These are phyloP conservation scores for Trichopus zeylanicus DNA, from an alignment of 116 monocot species.

Conservation along the genomic window DNA sequence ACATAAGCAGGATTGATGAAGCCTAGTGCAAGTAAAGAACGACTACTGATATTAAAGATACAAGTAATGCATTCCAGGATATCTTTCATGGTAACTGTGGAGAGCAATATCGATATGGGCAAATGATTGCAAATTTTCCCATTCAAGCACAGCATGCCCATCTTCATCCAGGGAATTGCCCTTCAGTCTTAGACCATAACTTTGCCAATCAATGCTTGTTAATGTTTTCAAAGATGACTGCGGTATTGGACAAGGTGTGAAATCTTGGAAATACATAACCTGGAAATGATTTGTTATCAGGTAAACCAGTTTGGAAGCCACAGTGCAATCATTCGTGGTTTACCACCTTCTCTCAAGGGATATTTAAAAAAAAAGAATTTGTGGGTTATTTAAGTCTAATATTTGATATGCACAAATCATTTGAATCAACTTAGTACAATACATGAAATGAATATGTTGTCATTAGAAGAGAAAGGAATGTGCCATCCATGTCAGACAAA, in stretches of 20 bases:
- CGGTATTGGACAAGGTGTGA: constrained; percentile 34
- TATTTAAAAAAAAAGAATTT: too few relatives aligned
- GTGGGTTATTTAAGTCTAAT: too few relatives aligned
- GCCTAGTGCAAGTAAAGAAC: too few relatives aligned
- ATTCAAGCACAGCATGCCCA: constrained; percentile 42
- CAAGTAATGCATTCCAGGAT: constrained; percentile 41
- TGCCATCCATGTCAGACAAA: too few relatives aligned
- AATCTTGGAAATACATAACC: constrained; percentile 72
- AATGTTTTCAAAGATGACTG: constrained; percentile 25
- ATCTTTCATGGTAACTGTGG: constrained; percentile 49
- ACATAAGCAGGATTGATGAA: too few relatives aligned
- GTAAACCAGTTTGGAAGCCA: neutral
- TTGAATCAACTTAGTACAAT: too few relatives aligned
- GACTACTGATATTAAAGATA: too few relatives aligned
- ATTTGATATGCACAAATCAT: too few relatives aligned
- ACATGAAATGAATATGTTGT: too few relatives aligned
- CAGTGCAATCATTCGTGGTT: neutral
- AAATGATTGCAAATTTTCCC: constrained; percentile 43
- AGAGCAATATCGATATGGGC: constrained; percentile 57
- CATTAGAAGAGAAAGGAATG: too few relatives aligned
- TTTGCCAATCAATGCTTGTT: constrained; percentile 54
- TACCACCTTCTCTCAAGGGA: too few relatives aligned
- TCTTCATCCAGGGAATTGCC: constrained; percentile 25
- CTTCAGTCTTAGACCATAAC: constrained; percentile 56
- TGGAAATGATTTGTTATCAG: constrained; percentile 9